These are phyloP conservation scores for Colletotrichum sp. DNA, from an alignment of 2,329 filamentous ascomycete species.

Conservation along the genomic window DNA sequence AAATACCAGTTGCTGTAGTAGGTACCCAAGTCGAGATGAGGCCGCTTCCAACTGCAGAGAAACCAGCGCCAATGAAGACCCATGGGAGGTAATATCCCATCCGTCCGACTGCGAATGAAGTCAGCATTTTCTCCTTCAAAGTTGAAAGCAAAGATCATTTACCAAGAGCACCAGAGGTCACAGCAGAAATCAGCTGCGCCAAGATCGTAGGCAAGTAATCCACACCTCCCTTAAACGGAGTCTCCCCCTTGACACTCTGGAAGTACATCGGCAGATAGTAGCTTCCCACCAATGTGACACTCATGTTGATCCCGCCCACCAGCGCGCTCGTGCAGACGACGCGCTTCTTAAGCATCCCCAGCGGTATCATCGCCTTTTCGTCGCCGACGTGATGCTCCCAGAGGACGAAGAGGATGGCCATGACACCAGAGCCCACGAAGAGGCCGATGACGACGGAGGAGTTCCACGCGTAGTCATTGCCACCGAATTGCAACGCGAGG, in stretches of 20 bases:
- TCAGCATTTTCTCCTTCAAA: background rate
- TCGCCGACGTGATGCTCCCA: constrained; percentile 51
- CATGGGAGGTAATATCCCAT: constrained; percentile 24
- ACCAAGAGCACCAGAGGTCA: constrained; percentile 38
- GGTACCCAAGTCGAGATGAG: constrained; percentile 42
- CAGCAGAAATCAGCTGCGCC: constrained; percentile 38
- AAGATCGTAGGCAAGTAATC: constrained; percentile 46
- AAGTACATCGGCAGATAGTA: constrained; percentile 59
- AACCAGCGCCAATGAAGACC: constrained; percentile 36
- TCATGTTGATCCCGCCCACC: constrained; percentile 47
- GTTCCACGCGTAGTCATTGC: constrained; percentile 42
- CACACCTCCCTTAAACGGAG: constrained; percentile 40
- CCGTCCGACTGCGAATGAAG: constrained; percentile 29
- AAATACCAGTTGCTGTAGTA: constrained; percentile 35
- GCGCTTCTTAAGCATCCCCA: constrained; percentile 46
- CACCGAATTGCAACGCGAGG: constrained; percentile 50
- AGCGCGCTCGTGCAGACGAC: constrained; percentile 46
- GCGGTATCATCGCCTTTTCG: constrained; percentile 51
- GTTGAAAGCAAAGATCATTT: too few species aligned
- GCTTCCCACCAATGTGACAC: constrained; percentile 47
- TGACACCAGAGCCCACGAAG: constrained; percentile 39
- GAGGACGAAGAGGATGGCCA: constrained; percentile 36
- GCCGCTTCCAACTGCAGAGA: constrained; percentile 40
- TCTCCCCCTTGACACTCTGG: constrained; percentile 48
- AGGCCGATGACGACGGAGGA: constrained; percentile 43